phyloP scores from a whole-genome alignment of 1,139 yeast genomes.

The Trichomonascaceae sp. region DNA sequence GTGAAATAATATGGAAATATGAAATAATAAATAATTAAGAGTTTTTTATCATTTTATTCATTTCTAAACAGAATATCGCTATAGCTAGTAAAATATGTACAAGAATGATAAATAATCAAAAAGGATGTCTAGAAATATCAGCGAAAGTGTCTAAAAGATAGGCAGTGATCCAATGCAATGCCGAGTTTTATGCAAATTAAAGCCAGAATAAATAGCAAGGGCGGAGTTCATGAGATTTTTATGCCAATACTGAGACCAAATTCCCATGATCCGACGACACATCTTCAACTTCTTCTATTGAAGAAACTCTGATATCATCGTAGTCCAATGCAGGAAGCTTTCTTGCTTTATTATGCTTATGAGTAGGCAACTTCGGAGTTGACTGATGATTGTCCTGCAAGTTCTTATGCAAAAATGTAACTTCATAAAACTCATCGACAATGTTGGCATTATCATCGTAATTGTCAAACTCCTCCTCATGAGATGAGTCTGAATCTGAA shows the following conservation, averaged over 20 bases:
- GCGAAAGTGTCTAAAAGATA: too few relatives aligned
- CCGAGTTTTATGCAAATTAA: too few relatives aligned
- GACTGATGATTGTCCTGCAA: constrained; percentile 11
- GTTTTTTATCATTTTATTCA: too few relatives aligned
- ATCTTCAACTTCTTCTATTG: constrained; percentile 20
- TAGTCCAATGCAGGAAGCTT: constrained; percentile 10
- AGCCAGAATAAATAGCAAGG: background rate
- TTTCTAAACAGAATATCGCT: too few relatives aligned
- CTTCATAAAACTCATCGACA: constrained; percentile 11
- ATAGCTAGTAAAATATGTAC: too few relatives aligned
- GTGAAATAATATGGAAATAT: too few relatives aligned
- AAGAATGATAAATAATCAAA: too few relatives aligned
- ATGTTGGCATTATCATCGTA: constrained; percentile 14
- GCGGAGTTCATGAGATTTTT: background rate
- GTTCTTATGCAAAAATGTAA: constrained; percentile 7
- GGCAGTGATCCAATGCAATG: too few relatives aligned
- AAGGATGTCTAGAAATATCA: too few relatives aligned
- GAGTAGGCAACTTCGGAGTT: too few relatives aligned
- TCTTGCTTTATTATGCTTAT: constrained; percentile 19
- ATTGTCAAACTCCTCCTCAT: constrained; percentile 11
- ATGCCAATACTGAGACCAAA: background rate
- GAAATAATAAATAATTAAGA: too few relatives aligned
- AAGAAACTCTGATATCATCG: constrained; percentile 9
- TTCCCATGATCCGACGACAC: constrained; percentile 12
- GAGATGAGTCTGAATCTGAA: constrained; percentile 10